phyloP scores from a whole-genome alignment of 306 rosid species.

The Astragalus membranaceus region DNA sequence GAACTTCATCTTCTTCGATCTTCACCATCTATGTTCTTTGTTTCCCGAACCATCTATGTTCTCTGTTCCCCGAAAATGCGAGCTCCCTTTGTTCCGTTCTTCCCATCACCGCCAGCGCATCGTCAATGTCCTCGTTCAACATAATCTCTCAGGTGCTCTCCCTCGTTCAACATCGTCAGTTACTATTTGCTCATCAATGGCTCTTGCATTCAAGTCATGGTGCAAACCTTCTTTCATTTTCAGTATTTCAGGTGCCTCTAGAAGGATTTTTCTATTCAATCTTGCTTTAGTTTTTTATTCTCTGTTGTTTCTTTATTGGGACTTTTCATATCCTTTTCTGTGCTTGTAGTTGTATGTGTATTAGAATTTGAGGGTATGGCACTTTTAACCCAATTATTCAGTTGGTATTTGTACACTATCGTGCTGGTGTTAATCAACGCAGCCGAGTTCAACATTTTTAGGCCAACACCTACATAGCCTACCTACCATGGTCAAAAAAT shows the following conservation, averaged over 20 bases:
- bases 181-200: conserved; percentile 65
- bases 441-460: too few species aligned
- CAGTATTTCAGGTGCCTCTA: conserved; percentile 67
- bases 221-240: conserved; percentile 95
- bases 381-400: background rate
- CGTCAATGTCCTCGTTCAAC: too few species aligned
- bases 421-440: too few species aligned
- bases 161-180: too few species aligned
- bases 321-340: background rate
- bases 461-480: background rate
- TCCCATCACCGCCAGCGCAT: too few species aligned
- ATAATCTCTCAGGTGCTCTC: too few species aligned
- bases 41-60: too few species aligned
- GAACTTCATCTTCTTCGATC: too few species aligned
- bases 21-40: too few species aligned
- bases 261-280: conserved; percentile 9
- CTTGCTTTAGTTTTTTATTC: background rate
- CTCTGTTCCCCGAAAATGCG: too few species aligned
- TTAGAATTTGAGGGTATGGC: background rate
- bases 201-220: conserved; percentile 91
- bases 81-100: too few species aligned
- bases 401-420: too few species aligned
- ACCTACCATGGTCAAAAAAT: background rate
- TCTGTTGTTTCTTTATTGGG: conserved; percentile 8
- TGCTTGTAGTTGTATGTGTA: background rate